Percentiles rank a stretch among this genome's conserved stretches.
Conservation (phyloP, 495 filamentous ascomycete genomes). For the Baudoinia panamericana region DNA sequence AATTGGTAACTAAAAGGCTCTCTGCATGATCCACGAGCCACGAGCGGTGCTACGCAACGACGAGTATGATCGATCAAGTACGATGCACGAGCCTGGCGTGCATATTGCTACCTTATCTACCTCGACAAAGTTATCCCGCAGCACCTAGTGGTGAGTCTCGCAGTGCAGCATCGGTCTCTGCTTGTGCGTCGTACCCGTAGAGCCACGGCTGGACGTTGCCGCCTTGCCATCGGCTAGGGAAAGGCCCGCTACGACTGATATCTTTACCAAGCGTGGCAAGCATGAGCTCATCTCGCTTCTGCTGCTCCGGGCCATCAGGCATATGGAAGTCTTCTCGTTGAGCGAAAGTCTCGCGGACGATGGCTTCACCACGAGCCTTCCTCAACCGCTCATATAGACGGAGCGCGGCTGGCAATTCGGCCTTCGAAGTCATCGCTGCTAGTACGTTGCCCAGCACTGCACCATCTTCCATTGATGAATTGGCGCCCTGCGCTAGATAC, state of each 20-base stretch:
- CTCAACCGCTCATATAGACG: slow-evolving; percentile 18
- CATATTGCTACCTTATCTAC: too few relatives aligned
- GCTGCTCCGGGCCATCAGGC: slow-evolving; percentile 21
- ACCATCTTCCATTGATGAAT: slow-evolving; percentile 23
- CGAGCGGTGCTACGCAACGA: too few relatives aligned
- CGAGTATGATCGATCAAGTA: too few relatives aligned
- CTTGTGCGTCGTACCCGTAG: slow-evolving; percentile 24
- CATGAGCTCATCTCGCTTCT: slow-evolving; percentile 22
- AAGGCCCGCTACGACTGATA: slow-evolving; percentile 20
- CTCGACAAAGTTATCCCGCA: too few relatives aligned
- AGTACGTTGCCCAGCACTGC: slow-evolving; percentile 22
- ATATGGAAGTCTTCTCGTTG: slow-evolving; percentile 22
- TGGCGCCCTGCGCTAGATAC: slow-evolving; percentile 26
- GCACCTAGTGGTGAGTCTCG: slow-evolving; percentile 5
- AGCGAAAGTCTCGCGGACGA: slow-evolving; percentile 23
- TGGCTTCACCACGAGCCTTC: slow-evolving; percentile 21
- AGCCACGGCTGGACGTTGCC: slow-evolving; percentile 23
- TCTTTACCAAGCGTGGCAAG: slow-evolving; percentile 18
- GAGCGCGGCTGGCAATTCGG: slow-evolving; percentile 15
- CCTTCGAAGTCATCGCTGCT: slow-evolving; percentile 2
- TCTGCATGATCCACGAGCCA: too few relatives aligned
- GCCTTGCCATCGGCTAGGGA: slow-evolving; percentile 24
- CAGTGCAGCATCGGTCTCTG: slow-evolving; percentile 15
- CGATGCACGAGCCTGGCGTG: too few relatives aligned
- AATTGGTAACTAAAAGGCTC: too few relatives aligned